Percentiles rank a stretch among this genome's conserved stretches.
Conservation (phyloP, 257 asterid genomes). For the Solanum sparsipilum region DNA sequence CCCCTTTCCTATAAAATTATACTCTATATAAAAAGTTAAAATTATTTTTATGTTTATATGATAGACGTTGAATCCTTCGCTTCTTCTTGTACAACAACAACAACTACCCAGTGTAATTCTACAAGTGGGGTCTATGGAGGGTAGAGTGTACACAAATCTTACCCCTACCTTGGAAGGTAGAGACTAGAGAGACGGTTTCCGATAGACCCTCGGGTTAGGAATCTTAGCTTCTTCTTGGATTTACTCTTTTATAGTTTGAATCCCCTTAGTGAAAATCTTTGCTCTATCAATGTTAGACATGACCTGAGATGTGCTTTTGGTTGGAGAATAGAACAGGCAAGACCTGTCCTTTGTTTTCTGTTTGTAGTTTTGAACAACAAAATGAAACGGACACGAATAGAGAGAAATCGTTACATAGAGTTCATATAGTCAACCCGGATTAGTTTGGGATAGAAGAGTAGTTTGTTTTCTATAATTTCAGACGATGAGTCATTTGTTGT, state of each 20-base stretch:
- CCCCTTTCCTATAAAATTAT: neutral
- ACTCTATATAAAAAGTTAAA: neutral
- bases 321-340: neutral
- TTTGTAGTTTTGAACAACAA: neutral
- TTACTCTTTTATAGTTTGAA: neutral
- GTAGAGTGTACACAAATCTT: neutral
- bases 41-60: neutral
- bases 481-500: neutral
- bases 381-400: neutral
- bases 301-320: neutral
- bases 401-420: neutral
- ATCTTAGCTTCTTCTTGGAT: neutral
- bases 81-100: neutral
- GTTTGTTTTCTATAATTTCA: neutral
- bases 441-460: neutral
- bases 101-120: neutral
- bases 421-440: neutral
- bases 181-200: neutral
- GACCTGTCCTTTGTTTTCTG: neutral
- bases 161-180: neutral
- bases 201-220: neutral
- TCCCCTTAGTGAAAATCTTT: neutral
- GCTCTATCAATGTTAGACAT: neutral
- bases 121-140: neutral
- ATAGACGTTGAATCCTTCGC: neutral